These are phyloP conservation scores for Spathaspora hagerdaliae DNA, from an alignment of 805 yeast species.

Conservation along the genomic window DNA sequence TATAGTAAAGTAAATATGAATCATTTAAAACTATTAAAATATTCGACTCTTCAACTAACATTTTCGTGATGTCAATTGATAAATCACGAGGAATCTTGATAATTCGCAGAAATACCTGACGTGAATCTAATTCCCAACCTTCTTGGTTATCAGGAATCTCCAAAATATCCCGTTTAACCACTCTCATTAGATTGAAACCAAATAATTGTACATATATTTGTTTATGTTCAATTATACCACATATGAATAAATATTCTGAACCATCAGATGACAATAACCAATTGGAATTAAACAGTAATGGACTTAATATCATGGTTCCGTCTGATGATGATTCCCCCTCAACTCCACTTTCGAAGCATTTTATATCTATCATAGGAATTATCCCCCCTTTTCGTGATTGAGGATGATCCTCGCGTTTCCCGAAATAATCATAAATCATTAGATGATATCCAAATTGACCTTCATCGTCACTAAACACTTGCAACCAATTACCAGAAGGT, in stretches of 20 bases:
- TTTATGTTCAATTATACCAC: background rate
- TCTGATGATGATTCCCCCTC: background rate
- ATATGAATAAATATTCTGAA: background rate
- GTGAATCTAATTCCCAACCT: slow-evolving; percentile 1
- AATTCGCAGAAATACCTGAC: background rate
- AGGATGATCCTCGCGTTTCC: background rate
- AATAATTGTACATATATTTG: background rate
- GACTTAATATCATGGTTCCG: background rate
- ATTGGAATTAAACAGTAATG: background rate
- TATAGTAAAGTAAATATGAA: background rate
- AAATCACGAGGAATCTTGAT: background rate
- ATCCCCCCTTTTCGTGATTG: background rate
- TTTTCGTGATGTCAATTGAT: background rate
- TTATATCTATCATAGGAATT: background rate
- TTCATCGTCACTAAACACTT: slow-evolving; percentile 19
- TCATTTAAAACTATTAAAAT: background rate
- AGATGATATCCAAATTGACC: slow-evolving; percentile 25
- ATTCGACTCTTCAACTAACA: background rate
- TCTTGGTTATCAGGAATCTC: background rate
- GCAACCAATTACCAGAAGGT: slow-evolving; percentile 30
- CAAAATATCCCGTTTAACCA: background rate
- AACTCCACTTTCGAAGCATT: background rate
- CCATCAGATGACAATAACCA: background rate
- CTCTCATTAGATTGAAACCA: background rate
- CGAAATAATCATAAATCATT: slow-evolving; percentile 2